Percentiles rank a stretch among this genome's conserved stretches.
These are phyloP conservation scores for Edaphochlamys debaryana DNA, from an alignment of 139 green algal species.

Conservation along the genomic window DNA sequence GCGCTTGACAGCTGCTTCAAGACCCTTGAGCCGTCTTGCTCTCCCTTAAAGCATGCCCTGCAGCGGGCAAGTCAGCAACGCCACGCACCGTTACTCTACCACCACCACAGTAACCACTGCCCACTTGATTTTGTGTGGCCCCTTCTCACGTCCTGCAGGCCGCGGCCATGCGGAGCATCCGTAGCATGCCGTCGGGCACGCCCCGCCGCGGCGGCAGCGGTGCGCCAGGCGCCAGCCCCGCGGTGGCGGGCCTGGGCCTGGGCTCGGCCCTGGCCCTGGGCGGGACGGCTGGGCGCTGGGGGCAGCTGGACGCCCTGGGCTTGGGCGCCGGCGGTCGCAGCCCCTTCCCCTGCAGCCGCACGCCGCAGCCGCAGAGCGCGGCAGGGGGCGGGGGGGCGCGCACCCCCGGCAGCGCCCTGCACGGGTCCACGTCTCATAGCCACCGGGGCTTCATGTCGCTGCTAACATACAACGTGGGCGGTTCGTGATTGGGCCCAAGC, in stretches of 20 bases:
- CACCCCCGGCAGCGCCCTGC: constrained; percentile 10
- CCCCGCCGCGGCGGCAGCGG: neutral
- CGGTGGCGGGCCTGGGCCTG: neutral
- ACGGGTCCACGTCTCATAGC: neutral
- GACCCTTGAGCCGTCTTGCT: no score
- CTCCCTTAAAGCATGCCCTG: no score
- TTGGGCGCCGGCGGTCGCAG: neutral
- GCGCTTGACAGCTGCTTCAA: no score
- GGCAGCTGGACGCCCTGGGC: constrained; percentile 1
- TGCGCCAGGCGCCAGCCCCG: neutral
- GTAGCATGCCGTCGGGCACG: neutral
- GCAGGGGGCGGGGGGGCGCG: neutral
- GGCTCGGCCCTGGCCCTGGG: neutral
- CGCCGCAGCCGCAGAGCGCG: neutral
- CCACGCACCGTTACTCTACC: no score
- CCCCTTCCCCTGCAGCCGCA: constrained; percentile 22
- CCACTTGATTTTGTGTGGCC: no score
- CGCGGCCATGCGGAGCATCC: neutral
- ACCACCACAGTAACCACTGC: no score
- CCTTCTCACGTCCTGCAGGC: neutral
- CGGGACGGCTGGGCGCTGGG: constrained; percentile 7
- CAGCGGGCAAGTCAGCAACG: neutral
- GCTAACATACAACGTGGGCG: neutral
- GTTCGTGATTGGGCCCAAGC: no score
- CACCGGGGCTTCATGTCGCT: constrained; percentile 26